Percentiles rank a stretch among this genome's conserved stretches.
Conservation (phyloP, 768 basidiomycete genomes). For the Hericium erinaceus region DNA sequence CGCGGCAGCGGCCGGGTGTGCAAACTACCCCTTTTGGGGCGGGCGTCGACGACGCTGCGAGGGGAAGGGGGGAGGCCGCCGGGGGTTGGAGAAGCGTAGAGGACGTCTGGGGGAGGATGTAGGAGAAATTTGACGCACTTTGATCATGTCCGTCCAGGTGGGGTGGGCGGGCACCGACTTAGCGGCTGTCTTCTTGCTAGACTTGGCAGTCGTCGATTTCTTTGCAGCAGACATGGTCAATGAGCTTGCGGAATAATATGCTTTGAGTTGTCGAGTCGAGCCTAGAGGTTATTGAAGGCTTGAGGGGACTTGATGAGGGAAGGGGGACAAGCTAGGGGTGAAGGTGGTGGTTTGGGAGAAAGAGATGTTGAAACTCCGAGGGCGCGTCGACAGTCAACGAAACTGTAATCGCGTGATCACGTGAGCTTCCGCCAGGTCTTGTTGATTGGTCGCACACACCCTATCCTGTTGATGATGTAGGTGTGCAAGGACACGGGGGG, state of each 20-base stretch:
- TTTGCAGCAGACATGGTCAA: constrained; percentile 28
- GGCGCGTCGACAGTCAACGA: constrained; percentile 17
- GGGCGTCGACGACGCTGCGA: constrained; percentile 11
- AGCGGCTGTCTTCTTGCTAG: constrained; percentile 35
- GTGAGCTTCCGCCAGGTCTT: constrained; percentile 7
- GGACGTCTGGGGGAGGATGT: constrained; percentile 2
- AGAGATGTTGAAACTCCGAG: constrained; percentile 18
- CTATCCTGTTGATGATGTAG: background rate
- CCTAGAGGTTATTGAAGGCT: constrained; percentile 11
- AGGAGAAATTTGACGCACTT: constrained; percentile 35
- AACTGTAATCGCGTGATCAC: constrained; percentile 17
- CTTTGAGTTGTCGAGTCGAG: constrained; percentile 9
- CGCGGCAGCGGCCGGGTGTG: constrained; percentile 25
- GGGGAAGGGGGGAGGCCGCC: background rate
- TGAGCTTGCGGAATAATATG: constrained; percentile 24
- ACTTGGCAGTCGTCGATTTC: constrained; percentile 38
- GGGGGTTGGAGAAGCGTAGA: constrained; percentile 10
- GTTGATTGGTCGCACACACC: background rate
- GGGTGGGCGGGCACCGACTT: constrained; percentile 39
- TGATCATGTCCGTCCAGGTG: constrained; percentile 72
- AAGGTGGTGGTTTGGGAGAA: constrained; percentile 38
- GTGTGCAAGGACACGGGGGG: background rate
- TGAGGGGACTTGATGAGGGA: constrained; percentile 13
- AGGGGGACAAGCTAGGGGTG: constrained; percentile 21
- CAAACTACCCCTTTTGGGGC: constrained; percentile 34